These are phyloP conservation scores for Funneliformis geosporum DNA, from an alignment of 192 early-diverging fungal species.

Conservation along the genomic window DNA sequence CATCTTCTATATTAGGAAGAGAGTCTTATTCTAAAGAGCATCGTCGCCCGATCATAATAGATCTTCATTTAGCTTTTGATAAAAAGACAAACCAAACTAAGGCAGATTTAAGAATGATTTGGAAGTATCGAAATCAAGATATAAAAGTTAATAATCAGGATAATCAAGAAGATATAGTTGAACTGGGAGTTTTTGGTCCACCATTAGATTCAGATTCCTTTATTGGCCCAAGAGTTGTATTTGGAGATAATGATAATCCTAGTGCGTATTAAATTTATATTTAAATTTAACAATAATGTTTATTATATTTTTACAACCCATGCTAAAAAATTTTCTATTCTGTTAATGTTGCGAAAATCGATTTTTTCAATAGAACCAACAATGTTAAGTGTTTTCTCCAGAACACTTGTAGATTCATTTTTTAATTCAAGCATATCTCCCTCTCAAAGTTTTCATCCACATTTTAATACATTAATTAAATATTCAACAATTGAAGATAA, in stretches of 20 bases:
- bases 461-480: neutral
- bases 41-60: neutral
- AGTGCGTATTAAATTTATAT: neutral
- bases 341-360: neutral
- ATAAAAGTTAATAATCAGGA: slow-evolving; percentile 11
- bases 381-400: neutral
- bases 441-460: neutral
- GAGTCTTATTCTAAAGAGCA: neutral
- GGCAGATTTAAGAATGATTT: neutral
- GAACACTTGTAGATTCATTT: neutral
- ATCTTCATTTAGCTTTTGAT: slow-evolving; percentile 12
- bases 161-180: neutral
- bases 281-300: too few relatives aligned
- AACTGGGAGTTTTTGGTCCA: neutral
- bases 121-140: slow-evolving; percentile 13
- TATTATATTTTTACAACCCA: neutral
- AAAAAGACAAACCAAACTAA: neutral
- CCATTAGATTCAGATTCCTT: neutral
- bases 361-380: neutral
- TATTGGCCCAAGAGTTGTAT: neutral
- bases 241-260: neutral
- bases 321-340: neutral
- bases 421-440: slow-evolving; percentile 3
- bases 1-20: neutral
- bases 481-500: neutral